Evolutionary conservation across 1,139 yeast species (phyloP).

Genomic region (Kazachstania sp.): DNA sequence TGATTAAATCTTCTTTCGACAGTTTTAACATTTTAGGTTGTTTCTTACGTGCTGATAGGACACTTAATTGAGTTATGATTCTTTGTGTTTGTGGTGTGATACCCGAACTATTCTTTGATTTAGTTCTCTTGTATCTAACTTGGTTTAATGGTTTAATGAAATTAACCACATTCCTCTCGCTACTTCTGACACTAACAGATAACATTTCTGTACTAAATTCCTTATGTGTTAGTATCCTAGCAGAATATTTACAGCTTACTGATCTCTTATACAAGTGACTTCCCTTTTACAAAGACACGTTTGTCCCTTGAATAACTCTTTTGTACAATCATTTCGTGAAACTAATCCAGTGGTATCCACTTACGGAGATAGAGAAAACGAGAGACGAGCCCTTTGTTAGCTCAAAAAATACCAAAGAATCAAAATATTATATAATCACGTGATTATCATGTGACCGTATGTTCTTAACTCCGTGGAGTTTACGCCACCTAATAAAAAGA

Average conservation of each 20-base stretch:
- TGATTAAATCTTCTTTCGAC: constrained; percentile 71
- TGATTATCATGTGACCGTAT: neutral
- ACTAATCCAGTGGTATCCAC: too few relatives aligned
- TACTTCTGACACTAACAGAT: neutral
- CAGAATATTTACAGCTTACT: too few relatives aligned
- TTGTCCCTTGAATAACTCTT: too few relatives aligned
- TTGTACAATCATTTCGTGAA: too few relatives aligned
- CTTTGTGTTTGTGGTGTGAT: constrained; percentile 55
- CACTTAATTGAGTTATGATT: constrained; percentile 70
- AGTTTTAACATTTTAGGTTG: constrained; percentile 75
- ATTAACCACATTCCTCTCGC: neutral
- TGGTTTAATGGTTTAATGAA: constrained; percentile 12
- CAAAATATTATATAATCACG: neutral
- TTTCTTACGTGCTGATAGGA: constrained; percentile 76
- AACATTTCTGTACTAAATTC: neutral
- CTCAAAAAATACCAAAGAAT: neutral
- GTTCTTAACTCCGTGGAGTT: neutral
- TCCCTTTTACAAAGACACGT: too few relatives aligned
- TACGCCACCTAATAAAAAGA: neutral
- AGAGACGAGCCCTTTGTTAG: too few relatives aligned
- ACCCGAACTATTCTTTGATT: constrained; percentile 25
- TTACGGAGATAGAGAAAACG: too few relatives aligned
- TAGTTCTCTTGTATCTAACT: constrained; percentile 40
- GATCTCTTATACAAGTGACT: too few relatives aligned
- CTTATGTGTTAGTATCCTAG: too few relatives aligned